These are phyloP conservation scores for Polytrichum formosum DNA, from an alignment of 225 moss, liverwort and hornwort genomes.

Conservation along the genomic window DNA sequence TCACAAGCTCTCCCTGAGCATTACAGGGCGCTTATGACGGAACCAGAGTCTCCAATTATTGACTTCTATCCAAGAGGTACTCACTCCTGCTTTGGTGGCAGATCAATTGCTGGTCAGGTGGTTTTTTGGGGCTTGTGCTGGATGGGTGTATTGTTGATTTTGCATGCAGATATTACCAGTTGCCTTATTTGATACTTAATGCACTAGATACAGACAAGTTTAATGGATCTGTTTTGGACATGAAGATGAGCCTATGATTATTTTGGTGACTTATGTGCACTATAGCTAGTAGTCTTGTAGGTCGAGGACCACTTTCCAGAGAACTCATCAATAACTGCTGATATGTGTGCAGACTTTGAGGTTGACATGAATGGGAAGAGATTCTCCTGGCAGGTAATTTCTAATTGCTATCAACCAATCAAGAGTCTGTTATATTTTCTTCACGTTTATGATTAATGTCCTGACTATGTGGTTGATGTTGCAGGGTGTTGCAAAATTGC, in stretches of 20 bases:
- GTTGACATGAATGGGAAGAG: conserved; percentile 99
- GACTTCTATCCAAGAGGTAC: conserved; percentile 93
- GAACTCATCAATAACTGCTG: not conserved
- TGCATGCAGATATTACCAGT: too few relatives aligned
- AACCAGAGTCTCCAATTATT: conserved; percentile 78
- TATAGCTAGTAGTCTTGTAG: not conserved
- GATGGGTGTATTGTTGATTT: too few relatives aligned
- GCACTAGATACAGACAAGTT: too few relatives aligned
- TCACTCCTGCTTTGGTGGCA: not conserved
- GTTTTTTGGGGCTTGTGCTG: too few relatives aligned
- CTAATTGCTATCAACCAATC: conserved; percentile 8
- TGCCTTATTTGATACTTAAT: too few relatives aligned
- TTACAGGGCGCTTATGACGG: conserved; percentile 84
- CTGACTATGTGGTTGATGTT: conserved; percentile 17
- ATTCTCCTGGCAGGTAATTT: conserved; percentile 87
- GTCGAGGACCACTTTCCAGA: not conserved
- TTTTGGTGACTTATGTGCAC: too few relatives aligned
- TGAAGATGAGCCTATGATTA: too few relatives aligned
- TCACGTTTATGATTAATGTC: not conserved
- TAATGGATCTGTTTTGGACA: too few relatives aligned
- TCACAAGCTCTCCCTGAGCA: conserved; percentile 75
- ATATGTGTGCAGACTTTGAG: conserved; percentile 72
- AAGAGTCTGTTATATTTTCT: not conserved
- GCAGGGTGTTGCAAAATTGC: conserved; percentile 96
- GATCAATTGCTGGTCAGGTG: too few relatives aligned